These are phyloP conservation scores for Nepenthes gracilis DNA, from an alignment of 148 eudicot genomes.

Conservation along the genomic window DNA sequence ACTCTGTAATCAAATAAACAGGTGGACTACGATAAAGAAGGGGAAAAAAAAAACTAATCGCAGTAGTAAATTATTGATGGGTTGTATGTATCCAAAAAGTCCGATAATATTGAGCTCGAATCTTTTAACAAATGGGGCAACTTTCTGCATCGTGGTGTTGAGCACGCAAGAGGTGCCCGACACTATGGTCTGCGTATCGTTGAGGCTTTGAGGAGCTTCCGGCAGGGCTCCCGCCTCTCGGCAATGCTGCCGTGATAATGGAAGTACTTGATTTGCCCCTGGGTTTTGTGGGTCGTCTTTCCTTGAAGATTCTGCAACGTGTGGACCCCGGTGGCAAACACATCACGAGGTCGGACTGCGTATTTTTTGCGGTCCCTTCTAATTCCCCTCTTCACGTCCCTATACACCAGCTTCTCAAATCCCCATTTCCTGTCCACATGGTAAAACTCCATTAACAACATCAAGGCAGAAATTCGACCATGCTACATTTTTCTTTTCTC, in stretches of 20 bases:
- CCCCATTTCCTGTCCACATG: slow-evolving; percentile 55
- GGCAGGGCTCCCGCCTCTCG: slow-evolving; percentile 47
- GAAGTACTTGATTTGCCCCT: slow-evolving; percentile 45
- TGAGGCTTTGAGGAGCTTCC: slow-evolving; percentile 40
- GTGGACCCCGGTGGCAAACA: slow-evolving; percentile 80
- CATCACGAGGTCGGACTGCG: slow-evolving; percentile 61
- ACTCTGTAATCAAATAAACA: no score
- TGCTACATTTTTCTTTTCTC: no score
- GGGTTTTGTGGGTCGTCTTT: slow-evolving; percentile 34
- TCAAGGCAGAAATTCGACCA: neutral
- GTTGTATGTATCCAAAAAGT: slow-evolving; percentile 30
- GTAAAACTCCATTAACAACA: no score
- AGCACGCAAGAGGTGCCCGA: slow-evolving; percentile 37
- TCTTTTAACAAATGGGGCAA: slow-evolving; percentile 44
- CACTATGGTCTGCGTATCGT: slow-evolving; percentile 10
- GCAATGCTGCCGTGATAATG: slow-evolving; percentile 75
- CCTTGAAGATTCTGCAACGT: slow-evolving; percentile 51
- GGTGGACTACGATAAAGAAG: no score
- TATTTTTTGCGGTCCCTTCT: slow-evolving; percentile 76
- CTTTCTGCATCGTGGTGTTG: slow-evolving; percentile 35
- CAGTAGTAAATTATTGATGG: slow-evolving; percentile 27
- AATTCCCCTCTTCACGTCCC: slow-evolving; percentile 36
- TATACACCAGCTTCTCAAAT: slow-evolving; percentile 79
- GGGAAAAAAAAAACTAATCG: no score
- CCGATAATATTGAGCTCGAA: slow-evolving; percentile 62